These are phyloP conservation scores for Colletotrichum sp. DNA, from an alignment of 2,329 filamentous ascomycete genomes.

Conservation along the genomic window DNA sequence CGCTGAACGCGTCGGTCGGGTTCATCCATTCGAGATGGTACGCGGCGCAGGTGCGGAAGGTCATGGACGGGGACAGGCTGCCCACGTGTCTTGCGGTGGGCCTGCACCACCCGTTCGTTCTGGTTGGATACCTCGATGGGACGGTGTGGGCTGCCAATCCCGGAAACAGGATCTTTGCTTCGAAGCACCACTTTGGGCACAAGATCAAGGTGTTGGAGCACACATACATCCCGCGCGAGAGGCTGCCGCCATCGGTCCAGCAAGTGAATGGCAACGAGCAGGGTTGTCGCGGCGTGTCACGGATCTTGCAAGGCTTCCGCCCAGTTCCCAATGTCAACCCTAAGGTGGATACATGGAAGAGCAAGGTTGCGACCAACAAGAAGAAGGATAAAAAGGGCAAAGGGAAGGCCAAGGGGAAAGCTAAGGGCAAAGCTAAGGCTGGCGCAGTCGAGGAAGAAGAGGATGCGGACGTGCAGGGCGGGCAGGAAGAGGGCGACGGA, in stretches of 20 bases:
- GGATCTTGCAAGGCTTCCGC: conserved; percentile 58
- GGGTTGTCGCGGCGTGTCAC: conserved; percentile 46
- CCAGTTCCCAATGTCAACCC: conserved; percentile 56
- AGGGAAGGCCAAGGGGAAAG: conserved; percentile 37
- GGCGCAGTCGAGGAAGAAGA: conserved; percentile 36
- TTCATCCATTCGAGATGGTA: conserved; percentile 56
- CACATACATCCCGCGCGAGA: conserved; percentile 49
- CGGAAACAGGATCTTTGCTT: conserved; percentile 45
- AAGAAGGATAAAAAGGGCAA: conserved; percentile 39
- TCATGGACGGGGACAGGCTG: conserved; percentile 56
- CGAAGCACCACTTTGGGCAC: conserved; percentile 39
- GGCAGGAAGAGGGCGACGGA: conserved; percentile 23
- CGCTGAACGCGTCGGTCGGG: conserved; percentile 56
- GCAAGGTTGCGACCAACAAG: conserved; percentile 40
- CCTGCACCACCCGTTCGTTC: conserved; percentile 55
- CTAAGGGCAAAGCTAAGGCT: conserved; percentile 33
- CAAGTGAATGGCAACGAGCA: not conserved
- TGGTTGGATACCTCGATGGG: conserved; percentile 60
- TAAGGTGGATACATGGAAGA: conserved; percentile 44
- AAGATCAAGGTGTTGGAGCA: conserved; percentile 58
- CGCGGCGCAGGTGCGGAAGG: conserved; percentile 57
- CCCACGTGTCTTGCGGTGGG: conserved; percentile 57
- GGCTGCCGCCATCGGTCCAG: conserved; percentile 22
- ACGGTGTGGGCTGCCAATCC: conserved; percentile 56
- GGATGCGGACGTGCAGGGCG: conserved; percentile 20